Evolutionary conservation across 352 stramenopile genomes (phyloP), one percentile per base, ranked within the genome.

Genomic region (Globisporangium nagaii): DNA sequence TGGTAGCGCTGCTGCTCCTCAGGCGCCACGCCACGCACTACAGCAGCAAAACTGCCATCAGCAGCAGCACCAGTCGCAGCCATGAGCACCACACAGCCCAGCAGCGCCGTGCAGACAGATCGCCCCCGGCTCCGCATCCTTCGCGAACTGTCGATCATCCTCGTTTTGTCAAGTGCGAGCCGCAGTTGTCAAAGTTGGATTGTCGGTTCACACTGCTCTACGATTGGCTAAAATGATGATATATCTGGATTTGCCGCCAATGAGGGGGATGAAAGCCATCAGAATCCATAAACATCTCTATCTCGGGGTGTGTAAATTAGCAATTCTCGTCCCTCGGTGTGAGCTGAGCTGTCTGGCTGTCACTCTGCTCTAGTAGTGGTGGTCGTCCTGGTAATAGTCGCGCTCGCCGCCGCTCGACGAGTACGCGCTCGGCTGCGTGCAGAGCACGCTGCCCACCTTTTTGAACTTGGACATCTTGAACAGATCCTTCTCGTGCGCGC

Each of bases 391-490:
- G 54, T 60, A 57, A 25, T 56, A 51, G 28, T 39, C 48, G 24
- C 11, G 19, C 12, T 35, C 10, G 27, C 25, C 24, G 8, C n/a
- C 39, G 32, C 3, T 34, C 25, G n/a, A 19, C 25, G 43, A 60
- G 45, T 52, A 32, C 28, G 60, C 58, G 20, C 57, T 71, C 9
- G 83, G 79, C 36, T 93, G 83, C 42, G 83, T 91, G 56, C 62
- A 78, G 9, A 90, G 45, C 25, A 81, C 75, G 39, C 72, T 72
- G 34, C 73, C 77, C 17, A 93, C 78, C 27, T 84, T 84, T 58
- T 85, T 88, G 62, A 93, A 93, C 63, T 93, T 93, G 63, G 78
- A 82, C 83, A 93, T 90, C 49, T 93, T 93, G 71, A 93, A 93
- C 3, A 77, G 66, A 15, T 62, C 74, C 17, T 62, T 48, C 13